A percentile compares a stretch with the other conserved stretches of the same genome.
Evolutionary conservation across 164 flowering plant species (phyloP).

Genomic region (Chimonanthus praecox): DNA sequence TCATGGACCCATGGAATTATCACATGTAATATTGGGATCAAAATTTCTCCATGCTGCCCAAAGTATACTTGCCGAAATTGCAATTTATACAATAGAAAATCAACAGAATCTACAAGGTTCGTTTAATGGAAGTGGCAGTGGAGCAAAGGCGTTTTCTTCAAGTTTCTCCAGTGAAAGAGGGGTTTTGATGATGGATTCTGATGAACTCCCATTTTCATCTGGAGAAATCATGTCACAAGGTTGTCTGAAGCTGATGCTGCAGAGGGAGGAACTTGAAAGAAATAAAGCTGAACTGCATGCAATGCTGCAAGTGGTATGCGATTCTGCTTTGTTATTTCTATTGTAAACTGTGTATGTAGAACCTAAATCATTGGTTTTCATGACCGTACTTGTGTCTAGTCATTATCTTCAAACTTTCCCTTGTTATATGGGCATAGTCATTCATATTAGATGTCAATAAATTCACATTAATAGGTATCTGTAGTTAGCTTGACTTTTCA

Average conservation of each 20-base stretch:
- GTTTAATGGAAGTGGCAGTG: conserved; percentile 10
- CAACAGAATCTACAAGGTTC: conserved; percentile 19
- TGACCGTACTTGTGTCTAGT: neutral
- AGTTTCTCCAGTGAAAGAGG: conserved; percentile 17
- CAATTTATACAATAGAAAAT: conserved; percentile 51
- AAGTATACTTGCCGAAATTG: conserved; percentile 66
- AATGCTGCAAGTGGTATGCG: conserved; percentile 69
- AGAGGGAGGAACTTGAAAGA: conserved; percentile 30
- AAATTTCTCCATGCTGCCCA: conserved; percentile 57
- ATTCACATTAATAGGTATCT: neutral
- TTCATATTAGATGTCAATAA: neutral
- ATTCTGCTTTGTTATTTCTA: neutral
- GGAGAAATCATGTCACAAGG: conserved; percentile 16
- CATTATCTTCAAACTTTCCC: neutral
- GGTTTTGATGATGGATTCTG: conserved; percentile 15
- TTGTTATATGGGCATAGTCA: too few species aligned
- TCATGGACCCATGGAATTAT: conserved; percentile 19
- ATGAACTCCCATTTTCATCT: conserved; percentile 18
- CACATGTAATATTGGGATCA: conserved; percentile 41
- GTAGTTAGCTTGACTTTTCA: neutral
- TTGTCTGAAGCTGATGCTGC: conserved; percentile 19
- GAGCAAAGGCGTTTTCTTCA: conserved; percentile 20
- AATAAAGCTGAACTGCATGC: conserved; percentile 58
- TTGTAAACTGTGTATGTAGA: neutral
- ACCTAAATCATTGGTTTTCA: too few species aligned